Evolutionary conservation across 2,329 filamentous ascomycete species (phyloP).

Genomic region (Talaromyces sp.): DNA sequence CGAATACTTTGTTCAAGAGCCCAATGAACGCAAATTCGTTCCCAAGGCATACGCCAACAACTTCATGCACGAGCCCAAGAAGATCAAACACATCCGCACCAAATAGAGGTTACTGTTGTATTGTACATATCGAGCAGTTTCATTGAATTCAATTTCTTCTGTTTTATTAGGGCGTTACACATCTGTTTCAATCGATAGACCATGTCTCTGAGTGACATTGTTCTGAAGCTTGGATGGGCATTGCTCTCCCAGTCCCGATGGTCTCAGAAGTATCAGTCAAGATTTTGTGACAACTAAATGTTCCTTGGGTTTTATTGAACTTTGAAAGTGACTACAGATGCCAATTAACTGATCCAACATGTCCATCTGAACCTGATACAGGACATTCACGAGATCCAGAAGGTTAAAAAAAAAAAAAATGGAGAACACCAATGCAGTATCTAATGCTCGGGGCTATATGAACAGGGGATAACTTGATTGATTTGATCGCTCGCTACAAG

Average conservation of each 20-base stretch:
- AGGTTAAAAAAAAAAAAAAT: background rate
- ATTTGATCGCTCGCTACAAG: background rate
- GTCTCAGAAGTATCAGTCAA: background rate
- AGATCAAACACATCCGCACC: conserved; percentile 81
- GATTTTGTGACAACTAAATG: too few species aligned
- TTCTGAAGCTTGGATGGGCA: background rate
- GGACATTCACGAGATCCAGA: background rate
- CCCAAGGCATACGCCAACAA: conserved; percentile 98
- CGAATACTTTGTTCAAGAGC: conserved; percentile 98
- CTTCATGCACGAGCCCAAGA: conserved; percentile 79
- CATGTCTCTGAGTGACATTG: background rate
- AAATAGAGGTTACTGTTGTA: conserved; percentile 55
- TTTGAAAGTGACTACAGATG: background rate
- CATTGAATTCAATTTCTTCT: background rate
- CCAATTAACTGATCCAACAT: background rate
- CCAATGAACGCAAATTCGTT: conserved; percentile 77
- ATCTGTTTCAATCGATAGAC: background rate
- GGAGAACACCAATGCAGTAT: background rate
- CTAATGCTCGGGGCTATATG: background rate
- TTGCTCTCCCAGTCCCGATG: background rate
- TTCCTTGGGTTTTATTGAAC: background rate
- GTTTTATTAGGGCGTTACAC: background rate
- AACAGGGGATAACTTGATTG: background rate
- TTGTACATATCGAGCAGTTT: conserved; percentile 15
- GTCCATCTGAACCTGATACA: background rate